Conservation (phyloP, 352 stramenopile species). For the Pythium chondricola region DNA sequence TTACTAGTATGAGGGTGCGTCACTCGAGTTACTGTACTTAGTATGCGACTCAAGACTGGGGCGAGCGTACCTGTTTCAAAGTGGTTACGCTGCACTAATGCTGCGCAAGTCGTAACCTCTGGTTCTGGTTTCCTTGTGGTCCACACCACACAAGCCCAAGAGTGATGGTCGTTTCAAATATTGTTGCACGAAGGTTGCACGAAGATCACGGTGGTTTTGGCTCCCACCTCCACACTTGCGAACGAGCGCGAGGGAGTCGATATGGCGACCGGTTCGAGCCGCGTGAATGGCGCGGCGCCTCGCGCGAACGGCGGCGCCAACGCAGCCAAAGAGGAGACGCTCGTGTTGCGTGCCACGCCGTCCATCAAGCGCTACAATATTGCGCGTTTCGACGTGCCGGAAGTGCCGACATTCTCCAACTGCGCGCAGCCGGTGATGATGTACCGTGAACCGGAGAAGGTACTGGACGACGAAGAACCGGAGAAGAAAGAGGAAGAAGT, state of each 20-base stretch:
- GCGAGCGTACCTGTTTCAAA: too few relatives aligned
- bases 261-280: background rate
- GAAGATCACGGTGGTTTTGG: too few relatives aligned
- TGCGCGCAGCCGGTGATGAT: conserved; percentile 83
- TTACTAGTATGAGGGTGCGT: too few relatives aligned
- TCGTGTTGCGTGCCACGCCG: conserved; percentile 73
- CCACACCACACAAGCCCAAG: background rate
- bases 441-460: conserved; percentile 77
- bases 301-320: background rate
- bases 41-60: too few relatives aligned
- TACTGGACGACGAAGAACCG: conserved; percentile 61
- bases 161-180: background rate
- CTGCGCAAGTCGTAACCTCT: too few relatives aligned
- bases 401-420: conserved; percentile 47
- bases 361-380: conserved; percentile 89
- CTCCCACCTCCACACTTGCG: too few relatives aligned
- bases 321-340: conserved; percentile 42
- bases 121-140: too few relatives aligned
- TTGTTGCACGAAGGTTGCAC: background rate
- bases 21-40: too few relatives aligned
- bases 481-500: conserved; percentile 71
- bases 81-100: too few relatives aligned
- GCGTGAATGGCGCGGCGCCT: background rate
- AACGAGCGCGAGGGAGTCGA: too few relatives aligned
- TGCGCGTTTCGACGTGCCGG: conserved; percentile 68